Percentiles rank a stretch among this genome's conserved stretches.
These are phyloP conservation scores for Hypsizygus marmoreus DNA, from an alignment of 768 basidiomycete species.

Conservation along the genomic window DNA sequence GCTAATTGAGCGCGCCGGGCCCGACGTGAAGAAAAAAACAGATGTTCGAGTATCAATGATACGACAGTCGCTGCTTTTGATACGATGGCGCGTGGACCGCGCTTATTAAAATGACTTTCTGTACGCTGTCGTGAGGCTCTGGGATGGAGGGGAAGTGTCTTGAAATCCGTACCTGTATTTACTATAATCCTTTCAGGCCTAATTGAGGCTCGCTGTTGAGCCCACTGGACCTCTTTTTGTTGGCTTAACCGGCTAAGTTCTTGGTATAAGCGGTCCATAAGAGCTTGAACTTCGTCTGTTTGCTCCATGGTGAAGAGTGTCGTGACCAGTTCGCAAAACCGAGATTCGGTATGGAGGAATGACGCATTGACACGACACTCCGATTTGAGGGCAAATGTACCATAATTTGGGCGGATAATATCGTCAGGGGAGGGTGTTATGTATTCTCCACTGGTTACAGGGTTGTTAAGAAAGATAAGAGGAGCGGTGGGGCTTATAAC, in stretches of 20 bases:
- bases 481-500: too few species aligned
- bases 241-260: background rate
- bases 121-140: background rate
- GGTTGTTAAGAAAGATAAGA: too few species aligned
- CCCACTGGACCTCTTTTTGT: background rate
- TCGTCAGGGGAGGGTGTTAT: too few species aligned
- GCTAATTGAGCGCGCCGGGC: constrained; percentile 21
- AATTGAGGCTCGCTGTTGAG: background rate
- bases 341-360: background rate
- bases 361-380: too few species aligned
- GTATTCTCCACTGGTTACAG: too few species aligned
- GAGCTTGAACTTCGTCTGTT: too few species aligned
- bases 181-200: background rate
- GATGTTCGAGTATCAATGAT: background rate
- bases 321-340: background rate
- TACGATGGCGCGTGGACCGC: background rate
- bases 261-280: background rate
- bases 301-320: too few species aligned
- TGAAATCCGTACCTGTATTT: background rate
- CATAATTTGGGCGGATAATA: too few species aligned
- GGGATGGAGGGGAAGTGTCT: background rate
- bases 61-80: background rate
- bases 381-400: too few species aligned
- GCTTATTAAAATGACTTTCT: background rate
- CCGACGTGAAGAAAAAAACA: constrained; percentile 21